A percentile compares a stretch with the other conserved stretches of the same genome.
Evolutionary conservation across 352 stramenopile species (phyloP).

Genomic region (Phytophthora macrochlamydospora): DNA sequence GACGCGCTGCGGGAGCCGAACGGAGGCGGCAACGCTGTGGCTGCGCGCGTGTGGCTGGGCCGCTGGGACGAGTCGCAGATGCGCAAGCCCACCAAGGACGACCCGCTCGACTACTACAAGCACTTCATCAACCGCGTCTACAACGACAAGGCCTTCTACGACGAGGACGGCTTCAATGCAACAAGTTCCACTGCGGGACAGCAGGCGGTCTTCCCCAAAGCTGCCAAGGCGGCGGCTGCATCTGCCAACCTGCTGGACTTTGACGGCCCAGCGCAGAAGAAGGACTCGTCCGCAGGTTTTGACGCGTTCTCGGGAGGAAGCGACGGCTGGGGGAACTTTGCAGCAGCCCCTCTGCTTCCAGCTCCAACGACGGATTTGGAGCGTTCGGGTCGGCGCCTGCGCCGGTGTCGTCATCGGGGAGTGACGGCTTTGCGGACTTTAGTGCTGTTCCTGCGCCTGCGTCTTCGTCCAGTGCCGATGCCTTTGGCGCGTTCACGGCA

Average conservation of each 20-base stretch:
- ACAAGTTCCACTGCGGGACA: constrained; percentile 9
- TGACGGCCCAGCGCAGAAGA: constrained; percentile 34
- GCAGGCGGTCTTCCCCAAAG: background rate
- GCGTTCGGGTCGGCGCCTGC: constrained; percentile 38
- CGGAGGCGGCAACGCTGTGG: constrained; percentile 88
- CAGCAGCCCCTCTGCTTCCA: constrained; percentile 20
- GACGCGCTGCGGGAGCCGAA: constrained; percentile 86
- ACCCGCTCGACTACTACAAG: constrained; percentile 87
- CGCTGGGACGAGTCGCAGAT: constrained; percentile 75
- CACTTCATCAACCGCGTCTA: constrained; percentile 86
- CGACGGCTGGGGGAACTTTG: constrained; percentile 43
- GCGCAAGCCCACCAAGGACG: constrained; percentile 73
- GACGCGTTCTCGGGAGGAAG: constrained; percentile 43
- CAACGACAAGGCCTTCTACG: constrained; percentile 83
- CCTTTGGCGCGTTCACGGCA: constrained; percentile 45
- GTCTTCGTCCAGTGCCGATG: constrained; percentile 9
- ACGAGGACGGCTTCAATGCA: constrained; percentile 38
- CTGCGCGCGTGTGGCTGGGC: constrained; percentile 86
- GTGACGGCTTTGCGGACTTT: constrained; percentile 49
- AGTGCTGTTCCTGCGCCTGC: constrained; percentile 29
- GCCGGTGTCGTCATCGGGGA: constrained; percentile 10
- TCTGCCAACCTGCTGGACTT: constrained; percentile 68
- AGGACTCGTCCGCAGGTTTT: constrained; percentile 31
- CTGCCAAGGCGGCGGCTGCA: constrained; percentile 5
- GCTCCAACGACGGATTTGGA: constrained; percentile 45